Percentiles rank a stretch among this genome's conserved stretches.
Evolutionary conservation across 225 moss, liverwort and hornwort species (phyloP).

Genomic region (Sphagnum tenellum): DNA sequence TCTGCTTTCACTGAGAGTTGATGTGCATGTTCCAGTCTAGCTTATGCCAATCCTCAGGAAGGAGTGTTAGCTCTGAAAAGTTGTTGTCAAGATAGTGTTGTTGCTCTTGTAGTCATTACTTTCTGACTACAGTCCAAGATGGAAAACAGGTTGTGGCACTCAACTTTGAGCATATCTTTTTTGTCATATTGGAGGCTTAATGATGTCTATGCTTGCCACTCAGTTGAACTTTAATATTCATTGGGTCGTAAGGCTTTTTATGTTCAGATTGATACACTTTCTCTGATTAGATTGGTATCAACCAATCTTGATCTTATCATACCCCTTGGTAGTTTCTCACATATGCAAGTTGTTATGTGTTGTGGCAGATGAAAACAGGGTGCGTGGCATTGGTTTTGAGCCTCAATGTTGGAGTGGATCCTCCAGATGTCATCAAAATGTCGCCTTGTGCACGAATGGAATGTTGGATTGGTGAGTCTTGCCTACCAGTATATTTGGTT

Average conservation of each 20-base stretch:
- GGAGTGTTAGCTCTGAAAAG: no score
- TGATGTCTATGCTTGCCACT: background rate
- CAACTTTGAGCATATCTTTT: background rate
- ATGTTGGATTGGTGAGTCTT: constrained; percentile 85
- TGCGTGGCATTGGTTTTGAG: constrained; percentile 94
- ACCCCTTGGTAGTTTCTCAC: background rate
- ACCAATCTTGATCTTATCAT: background rate
- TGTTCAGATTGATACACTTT: background rate
- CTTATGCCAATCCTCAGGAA: no score
- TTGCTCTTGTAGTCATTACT: no score
- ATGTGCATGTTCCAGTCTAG: no score
- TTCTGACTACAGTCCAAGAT: no score
- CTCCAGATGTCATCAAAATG: constrained; percentile 97
- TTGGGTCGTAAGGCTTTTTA: background rate
- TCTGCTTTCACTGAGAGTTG: no score
- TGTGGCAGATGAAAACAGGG: constrained; percentile 93
- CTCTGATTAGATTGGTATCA: background rate
- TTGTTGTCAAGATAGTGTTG: no score
- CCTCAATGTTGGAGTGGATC: constrained; percentile 95
- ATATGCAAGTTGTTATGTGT: background rate
- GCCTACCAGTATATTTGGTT: no score
- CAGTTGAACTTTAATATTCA: background rate
- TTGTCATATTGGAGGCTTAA: background rate
- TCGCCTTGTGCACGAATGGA: constrained; percentile 97
- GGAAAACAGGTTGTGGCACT: no score